Evolutionary conservation across 1,139 yeast genomes (phyloP), one percentile per base, ranked within the genome.

Genomic region (Yamadazyma songkhlaensis): DNA sequence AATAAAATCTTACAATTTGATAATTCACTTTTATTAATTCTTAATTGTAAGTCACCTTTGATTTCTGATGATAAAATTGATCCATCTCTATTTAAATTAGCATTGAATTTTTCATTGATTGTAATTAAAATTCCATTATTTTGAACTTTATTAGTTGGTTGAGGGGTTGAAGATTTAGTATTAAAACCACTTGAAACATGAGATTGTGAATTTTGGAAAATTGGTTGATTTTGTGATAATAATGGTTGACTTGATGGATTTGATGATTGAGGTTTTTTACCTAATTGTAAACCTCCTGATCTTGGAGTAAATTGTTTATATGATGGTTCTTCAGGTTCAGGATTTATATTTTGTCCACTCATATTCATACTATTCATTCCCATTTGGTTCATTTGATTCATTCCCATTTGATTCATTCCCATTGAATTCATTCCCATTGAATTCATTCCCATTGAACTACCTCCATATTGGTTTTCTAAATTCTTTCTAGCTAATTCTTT

Each of bases 1-100:
- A 90, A 70, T 44, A 79, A 58, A 41, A 90, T 72, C 56, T 77
- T 79, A 41, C 88, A 76, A 47, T 75, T 75, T 14, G 95, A 79
- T 46, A 83, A 71, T 25, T 73, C 75, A 10, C 84, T 69, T 51
- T 88, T 77, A 57, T 85, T 89, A 49, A 92, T 81, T 60, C 96
- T 82, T 57, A 92, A 72, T 62, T 88, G 95, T 51, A 92, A 72
- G 50, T 85, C 95, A 58, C 98, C 98, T 62, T 88, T 88, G 43
- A 89, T 76, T 57, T 90, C 97, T 33, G 89, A 78, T 22, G 79
- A 69, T 38, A 74, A 59, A 41, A 89, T 68, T 1, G 85, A 73
- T 34, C 97, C 97, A 53, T 90, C 97, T 55, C 97, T 83, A 20
- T 84, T 69, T 45, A 90, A 74, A 52, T 80, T 81, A 6, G 95